phyloP scores from a whole-genome alignment of 768 basidiomycete genomes.

The Boletus rubropictus region DNA sequence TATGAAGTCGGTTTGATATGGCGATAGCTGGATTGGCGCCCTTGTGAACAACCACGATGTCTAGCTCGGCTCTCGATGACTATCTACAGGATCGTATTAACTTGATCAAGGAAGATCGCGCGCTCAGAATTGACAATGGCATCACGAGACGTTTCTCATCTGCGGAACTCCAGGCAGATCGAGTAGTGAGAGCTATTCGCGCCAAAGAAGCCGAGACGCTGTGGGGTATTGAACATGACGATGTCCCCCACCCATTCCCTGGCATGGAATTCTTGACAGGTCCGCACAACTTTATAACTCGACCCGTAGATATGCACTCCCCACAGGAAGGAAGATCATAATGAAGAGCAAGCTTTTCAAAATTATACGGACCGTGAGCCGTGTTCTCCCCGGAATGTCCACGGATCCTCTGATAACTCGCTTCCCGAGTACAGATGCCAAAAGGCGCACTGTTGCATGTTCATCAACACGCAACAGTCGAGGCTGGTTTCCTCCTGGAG shows the following conservation, averaged over 20 bases:
- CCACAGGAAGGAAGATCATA: conserved; percentile 31
- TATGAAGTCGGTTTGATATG: too few relatives aligned
- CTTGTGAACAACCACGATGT: conserved; percentile 4
- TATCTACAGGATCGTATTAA: conserved; percentile 17
- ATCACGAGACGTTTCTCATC: conserved; percentile 27
- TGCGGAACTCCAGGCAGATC: conserved; percentile 49
- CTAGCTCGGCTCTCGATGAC: neutral
- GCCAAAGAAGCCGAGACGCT: conserved; percentile 44
- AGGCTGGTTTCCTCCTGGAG: conserved; percentile 30
- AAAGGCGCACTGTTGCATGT: conserved; percentile 44
- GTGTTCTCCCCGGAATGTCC: neutral
- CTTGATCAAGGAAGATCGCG: conserved; percentile 40
- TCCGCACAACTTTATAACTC: conserved; percentile 16
- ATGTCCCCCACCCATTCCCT: conserved; percentile 56
- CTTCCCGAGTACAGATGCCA: conserved; percentile 34
- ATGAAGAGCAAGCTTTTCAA: conserved; percentile 36
- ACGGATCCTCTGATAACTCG: neutral
- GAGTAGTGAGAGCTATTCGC: conserved; percentile 49
- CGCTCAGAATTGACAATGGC: conserved; percentile 43
- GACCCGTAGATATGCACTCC: neutral
- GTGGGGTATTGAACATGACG: conserved; percentile 52
- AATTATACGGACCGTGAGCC: conserved; percentile 32
- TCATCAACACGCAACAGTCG: conserved; percentile 40
- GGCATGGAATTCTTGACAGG: conserved; percentile 76
- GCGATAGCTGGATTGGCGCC: neutral